phyloP scores from a whole-genome alignment of 495 filamentous ascomycete genomes.

The Daldinia grandis region DNA sequence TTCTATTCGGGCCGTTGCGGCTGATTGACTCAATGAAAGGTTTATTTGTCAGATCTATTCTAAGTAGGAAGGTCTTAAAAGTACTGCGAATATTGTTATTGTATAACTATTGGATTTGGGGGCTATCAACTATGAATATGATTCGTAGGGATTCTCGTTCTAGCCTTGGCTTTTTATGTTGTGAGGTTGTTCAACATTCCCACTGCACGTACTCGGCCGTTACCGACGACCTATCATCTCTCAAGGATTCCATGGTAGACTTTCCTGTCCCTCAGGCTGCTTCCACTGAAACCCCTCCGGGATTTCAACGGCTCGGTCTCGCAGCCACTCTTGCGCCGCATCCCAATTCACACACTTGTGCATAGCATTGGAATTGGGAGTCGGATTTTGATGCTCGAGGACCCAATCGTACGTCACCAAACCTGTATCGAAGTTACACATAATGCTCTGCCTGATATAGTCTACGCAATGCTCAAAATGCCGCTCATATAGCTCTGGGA shows the following conservation, averaged over 20 bases:
- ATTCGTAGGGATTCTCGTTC: neutral
- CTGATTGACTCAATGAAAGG: neutral
- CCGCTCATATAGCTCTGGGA: conserved; percentile 45
- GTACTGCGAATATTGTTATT: neutral
- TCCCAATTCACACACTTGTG: conserved; percentile 50
- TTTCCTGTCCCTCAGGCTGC: conserved; percentile 16
- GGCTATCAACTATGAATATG: neutral
- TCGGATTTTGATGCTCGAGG: conserved; percentile 40
- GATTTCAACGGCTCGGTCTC: conserved; percentile 35
- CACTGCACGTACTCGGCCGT: neutral
- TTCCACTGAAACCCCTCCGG: conserved; percentile 24
- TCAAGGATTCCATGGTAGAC: conserved; percentile 19
- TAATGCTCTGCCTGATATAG: conserved; percentile 46
- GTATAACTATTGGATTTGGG: neutral
- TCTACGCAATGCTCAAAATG: conserved; percentile 48
- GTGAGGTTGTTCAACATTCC: neutral
- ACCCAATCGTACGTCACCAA: conserved; percentile 44
- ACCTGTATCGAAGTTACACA: conserved; percentile 46
- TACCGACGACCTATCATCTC: neutral
- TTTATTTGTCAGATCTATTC: neutral
- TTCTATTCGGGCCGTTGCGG: conserved; percentile 1
- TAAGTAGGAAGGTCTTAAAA: neutral
- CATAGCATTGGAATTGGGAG: conserved; percentile 34
- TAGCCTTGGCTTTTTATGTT: neutral
- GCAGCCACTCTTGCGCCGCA: conserved; percentile 42